Conservation (phyloP, 2,329 filamentous ascomycete species). For the Neocucurbitaria cava region DNA sequence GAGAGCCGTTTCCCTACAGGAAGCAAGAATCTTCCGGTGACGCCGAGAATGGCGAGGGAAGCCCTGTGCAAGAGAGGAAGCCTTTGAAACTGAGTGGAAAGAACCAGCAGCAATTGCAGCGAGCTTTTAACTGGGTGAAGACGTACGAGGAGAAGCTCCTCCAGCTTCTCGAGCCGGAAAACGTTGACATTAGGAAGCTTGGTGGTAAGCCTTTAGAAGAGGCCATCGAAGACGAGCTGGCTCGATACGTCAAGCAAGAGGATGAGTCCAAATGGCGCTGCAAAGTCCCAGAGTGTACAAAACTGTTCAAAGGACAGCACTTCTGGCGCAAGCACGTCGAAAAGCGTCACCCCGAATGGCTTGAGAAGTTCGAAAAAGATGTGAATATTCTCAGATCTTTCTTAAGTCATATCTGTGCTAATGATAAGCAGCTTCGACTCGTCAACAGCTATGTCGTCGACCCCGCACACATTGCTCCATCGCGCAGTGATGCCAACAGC, state of each 20-base stretch:
- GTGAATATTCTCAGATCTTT: constrained; percentile 60
- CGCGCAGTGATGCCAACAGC: constrained; percentile 89
- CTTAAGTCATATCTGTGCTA: background rate
- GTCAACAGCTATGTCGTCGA: constrained; percentile 96
- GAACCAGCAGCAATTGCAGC: constrained; percentile 87
- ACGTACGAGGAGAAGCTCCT: constrained; percentile 97
- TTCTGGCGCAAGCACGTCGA: constrained; percentile 99
- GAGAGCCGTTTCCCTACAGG: constrained; percentile 83
- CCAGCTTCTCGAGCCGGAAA: constrained; percentile 89
- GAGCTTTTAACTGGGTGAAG: constrained; percentile 98
- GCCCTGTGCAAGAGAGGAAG: constrained; percentile 75
- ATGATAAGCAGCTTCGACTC: constrained; percentile 71
- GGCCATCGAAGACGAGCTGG: constrained; percentile 82
- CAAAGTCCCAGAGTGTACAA: constrained; percentile 94
- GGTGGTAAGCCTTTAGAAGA: constrained; percentile 89
- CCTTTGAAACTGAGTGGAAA: constrained; percentile 71
- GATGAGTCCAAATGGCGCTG: constrained; percentile 97
- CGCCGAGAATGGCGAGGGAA: constrained; percentile 69
- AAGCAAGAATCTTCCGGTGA: constrained; percentile 72
- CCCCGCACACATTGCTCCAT: constrained; percentile 91
- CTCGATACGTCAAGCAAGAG: constrained; percentile 92
- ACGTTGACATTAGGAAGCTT: constrained; percentile 85
- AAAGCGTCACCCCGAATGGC: constrained; percentile 92
- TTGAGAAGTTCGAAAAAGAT: constrained; percentile 79
- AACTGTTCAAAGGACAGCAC: constrained; percentile 94